Evolutionary conservation across 805 yeast genomes (phyloP), one percentile per base, ranked within the genome.

Genomic region (Candida sonorensis): DNA sequence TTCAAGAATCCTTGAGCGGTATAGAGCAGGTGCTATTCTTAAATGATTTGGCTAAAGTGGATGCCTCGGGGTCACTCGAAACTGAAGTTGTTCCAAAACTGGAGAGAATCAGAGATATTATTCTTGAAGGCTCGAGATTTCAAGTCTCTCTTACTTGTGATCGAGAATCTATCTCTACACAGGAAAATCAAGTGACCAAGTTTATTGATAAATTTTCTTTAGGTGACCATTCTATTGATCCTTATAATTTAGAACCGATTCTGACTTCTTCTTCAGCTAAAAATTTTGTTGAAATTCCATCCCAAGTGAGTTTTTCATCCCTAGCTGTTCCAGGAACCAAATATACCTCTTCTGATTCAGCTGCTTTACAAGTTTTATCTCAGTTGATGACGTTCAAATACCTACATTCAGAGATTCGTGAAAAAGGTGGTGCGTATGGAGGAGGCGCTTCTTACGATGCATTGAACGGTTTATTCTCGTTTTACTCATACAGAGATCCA

Each of bases 341-440:
- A 4, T 86, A 85, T 53, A 55, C 66, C 4, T 67, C 76, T 31
- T 59, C 67, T 31, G 97, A 90, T 42, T 87, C 95, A 23, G 94
- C 97, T 0, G 67, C 86, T 1, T 67, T 92, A 27, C 95, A 85
- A 56, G 75, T 92, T 0, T 64, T 92, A 29, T 70, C 96, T 1
- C 88, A 81, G 45, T 55, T 92, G 36, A 56, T 87, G 44, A 80
- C 95, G 0, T 88, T 81, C 59, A 84, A 82, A 50, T 75, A 83
- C 44, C 62, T 92, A 30, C 98, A 92, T 56, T 73, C 85, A 10
- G 95, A 87, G 42, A 77, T 92, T 23, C 73, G 98, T 44, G 98
- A 92, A 52, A 77, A 90, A 49, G 95, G 95, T 36, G 98, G 98
- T 37, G 98, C 98, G 0, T 92, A 92, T 52, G 98, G 98, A 7